Evolutionary conservation across 345 rosid species (phyloP).

Genomic region (Syzygium jambos): DNA sequence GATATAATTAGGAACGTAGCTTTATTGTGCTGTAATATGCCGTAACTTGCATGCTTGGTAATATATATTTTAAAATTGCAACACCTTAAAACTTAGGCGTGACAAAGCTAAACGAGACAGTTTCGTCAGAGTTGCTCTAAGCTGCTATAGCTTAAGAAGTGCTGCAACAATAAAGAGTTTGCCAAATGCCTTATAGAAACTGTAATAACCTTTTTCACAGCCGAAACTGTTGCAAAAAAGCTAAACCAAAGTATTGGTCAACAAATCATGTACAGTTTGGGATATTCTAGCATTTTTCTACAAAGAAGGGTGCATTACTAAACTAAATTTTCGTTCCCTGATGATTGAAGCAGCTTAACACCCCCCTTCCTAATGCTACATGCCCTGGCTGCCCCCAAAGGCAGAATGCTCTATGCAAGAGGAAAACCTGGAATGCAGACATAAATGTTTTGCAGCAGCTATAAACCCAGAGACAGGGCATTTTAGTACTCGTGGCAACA

Average conservation of each 20-base stretch:
- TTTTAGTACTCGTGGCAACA: background rate
- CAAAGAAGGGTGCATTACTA: background rate
- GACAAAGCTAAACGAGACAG: background rate
- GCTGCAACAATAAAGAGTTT: background rate
- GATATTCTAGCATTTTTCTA: background rate
- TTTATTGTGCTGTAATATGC: background rate
- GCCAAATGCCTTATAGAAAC: background rate
- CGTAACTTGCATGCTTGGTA: background rate
- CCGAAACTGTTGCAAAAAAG: background rate
- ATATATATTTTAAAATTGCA: background rate
- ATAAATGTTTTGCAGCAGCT: background rate
- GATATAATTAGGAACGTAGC: background rate
- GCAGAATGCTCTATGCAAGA: background rate
- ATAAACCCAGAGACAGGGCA: background rate
- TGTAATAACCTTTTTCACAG: background rate
- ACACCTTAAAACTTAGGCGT: background rate
- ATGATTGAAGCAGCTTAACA: background rate
- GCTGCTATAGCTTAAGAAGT: background rate
- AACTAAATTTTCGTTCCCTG: background rate
- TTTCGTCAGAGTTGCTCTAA: background rate
- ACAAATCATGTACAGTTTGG: background rate
- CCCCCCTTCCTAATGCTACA: background rate
- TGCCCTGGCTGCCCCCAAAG: background rate
- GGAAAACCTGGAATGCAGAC: background rate
- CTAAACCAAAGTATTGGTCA: background rate